phyloP scores from a whole-genome alignment of 352 stramenopile species.

The Phytophthora cactorum region DNA sequence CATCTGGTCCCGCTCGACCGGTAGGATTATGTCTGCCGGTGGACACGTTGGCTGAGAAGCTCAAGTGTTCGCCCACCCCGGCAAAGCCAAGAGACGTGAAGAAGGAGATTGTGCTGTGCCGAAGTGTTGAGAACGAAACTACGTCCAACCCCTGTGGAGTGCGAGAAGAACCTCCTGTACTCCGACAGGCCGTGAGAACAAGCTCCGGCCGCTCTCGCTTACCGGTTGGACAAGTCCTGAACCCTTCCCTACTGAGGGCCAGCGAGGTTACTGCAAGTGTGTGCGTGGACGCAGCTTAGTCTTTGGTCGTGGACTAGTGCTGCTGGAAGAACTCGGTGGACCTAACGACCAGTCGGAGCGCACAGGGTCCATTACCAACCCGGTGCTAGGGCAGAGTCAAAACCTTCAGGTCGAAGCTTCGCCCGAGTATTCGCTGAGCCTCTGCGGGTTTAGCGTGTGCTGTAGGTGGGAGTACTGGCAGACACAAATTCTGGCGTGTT shows the following conservation, averaged over 20 bases:
- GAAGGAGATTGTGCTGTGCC: not conserved
- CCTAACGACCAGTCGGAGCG: not conserved
- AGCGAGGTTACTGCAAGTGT: not conserved
- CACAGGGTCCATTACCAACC: not conserved
- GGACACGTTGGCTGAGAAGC: not conserved
- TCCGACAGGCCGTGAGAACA: not conserved
- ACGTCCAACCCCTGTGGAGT: too few relatives aligned
- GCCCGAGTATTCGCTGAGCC: not conserved
- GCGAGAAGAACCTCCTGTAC: too few relatives aligned
- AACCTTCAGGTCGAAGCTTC: not conserved
- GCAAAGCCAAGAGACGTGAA: slow-evolving; percentile 6
- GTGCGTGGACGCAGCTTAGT: not conserved
- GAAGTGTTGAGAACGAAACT: not conserved
- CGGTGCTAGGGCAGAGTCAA: not conserved
- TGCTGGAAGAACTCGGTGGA: not conserved
- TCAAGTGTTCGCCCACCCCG: not conserved
- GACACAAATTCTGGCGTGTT: not conserved
- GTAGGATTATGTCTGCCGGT: not conserved
- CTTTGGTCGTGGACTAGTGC: not conserved
- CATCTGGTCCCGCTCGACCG: not conserved
- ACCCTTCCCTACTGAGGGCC: not conserved
- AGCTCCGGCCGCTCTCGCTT: not conserved
- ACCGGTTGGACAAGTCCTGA: not conserved
- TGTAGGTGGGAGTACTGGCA: not conserved
- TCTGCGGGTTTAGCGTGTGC: not conserved